Percentiles rank a stretch among this genome's conserved stretches.
Evolutionary conservation across 2,329 filamentous ascomycete species (phyloP).

Genomic region (Macroventuria anomochaeta): DNA sequence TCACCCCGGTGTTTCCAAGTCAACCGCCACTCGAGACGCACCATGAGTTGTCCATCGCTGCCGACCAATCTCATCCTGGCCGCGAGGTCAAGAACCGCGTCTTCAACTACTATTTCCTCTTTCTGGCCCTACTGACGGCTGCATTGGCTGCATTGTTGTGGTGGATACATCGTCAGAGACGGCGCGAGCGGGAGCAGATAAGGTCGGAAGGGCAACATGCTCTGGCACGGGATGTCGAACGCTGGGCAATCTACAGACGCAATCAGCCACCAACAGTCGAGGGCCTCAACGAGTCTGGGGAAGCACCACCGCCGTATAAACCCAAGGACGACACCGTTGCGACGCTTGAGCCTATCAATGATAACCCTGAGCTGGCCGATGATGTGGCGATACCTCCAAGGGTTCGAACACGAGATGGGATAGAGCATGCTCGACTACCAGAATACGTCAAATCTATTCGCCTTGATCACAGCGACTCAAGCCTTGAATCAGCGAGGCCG

Average conservation of each 20-base stretch:
- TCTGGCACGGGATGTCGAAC: slow-evolving; percentile 47
- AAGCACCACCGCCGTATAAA: slow-evolving; percentile 69
- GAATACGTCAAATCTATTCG: slow-evolving; percentile 45
- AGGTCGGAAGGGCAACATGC: slow-evolving; percentile 41
- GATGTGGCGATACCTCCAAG: slow-evolving; percentile 47
- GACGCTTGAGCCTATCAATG: slow-evolving; percentile 7
- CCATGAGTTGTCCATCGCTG: slow-evolving; percentile 18
- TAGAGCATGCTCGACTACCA: slow-evolving; percentile 45
- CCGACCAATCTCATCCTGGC: slow-evolving; percentile 4
- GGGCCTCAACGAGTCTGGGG: slow-evolving; percentile 68
- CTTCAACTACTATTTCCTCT: slow-evolving; percentile 62
- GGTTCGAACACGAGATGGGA: slow-evolving; percentile 46
- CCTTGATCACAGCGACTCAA: background rate
- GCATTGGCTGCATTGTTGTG: slow-evolving; percentile 52
- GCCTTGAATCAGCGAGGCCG: background rate
- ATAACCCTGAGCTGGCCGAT: background rate
- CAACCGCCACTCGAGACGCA: slow-evolving; percentile 1
- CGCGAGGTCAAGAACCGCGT: slow-evolving; percentile 25
- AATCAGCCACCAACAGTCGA: slow-evolving; percentile 53
- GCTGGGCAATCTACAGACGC: slow-evolving; percentile 37
- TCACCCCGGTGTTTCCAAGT: background rate
- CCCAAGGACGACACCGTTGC: slow-evolving; percentile 38
- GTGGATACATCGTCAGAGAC: slow-evolving; percentile 55
- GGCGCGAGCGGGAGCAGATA: slow-evolving; percentile 39
- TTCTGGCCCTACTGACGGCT: slow-evolving; percentile 60